Percentiles rank a stretch among this genome's conserved stretches.
phyloP scores from a whole-genome alignment of 495 filamentous ascomycete genomes.

The Aspergillus biplanus region DNA sequence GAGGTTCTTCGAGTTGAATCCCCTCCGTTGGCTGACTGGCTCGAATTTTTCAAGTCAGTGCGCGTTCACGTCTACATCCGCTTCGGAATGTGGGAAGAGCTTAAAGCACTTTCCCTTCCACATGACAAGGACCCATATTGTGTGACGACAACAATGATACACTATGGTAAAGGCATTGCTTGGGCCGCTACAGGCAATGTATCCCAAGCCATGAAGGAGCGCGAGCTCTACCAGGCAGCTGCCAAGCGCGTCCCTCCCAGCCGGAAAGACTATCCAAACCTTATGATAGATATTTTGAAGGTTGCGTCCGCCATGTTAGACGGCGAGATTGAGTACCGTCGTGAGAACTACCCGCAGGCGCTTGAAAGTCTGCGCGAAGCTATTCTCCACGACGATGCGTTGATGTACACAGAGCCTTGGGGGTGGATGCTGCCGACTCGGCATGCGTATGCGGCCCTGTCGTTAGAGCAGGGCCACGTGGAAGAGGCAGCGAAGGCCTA shows the following conservation, averaged over 20 bases:
- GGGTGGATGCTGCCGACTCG: conserved; percentile 71
- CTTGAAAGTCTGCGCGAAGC: conserved; percentile 53
- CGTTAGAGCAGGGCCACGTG: conserved; percentile 62
- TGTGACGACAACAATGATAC: conserved; percentile 56
- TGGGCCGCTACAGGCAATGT: conserved; percentile 53
- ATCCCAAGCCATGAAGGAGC: conserved; percentile 44
- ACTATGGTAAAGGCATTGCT: conserved; percentile 64
- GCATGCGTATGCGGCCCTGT: conserved; percentile 66
- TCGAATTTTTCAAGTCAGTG: conserved; percentile 62
- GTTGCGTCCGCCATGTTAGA: conserved; percentile 63
- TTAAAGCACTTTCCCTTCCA: conserved; percentile 51
- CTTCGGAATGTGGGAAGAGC: conserved; percentile 64
- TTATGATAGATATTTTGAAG: conserved; percentile 53
- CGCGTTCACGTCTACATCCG: conserved; percentile 65
- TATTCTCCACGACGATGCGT: conserved; percentile 54
- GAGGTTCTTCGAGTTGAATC: conserved; percentile 58
- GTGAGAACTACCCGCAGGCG: conserved; percentile 51
- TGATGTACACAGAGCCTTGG: conserved; percentile 72
- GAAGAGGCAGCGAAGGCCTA: conserved; percentile 60
- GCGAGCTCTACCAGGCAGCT: conserved; percentile 47
- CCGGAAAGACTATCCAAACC: conserved; percentile 57
- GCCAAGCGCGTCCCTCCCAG: conserved; percentile 49
- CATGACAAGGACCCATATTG: conserved; percentile 56
- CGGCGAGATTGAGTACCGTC: conserved; percentile 66
- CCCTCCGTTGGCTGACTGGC: conserved; percentile 69